Evolutionary conservation across 2,329 filamentous ascomycete species (phyloP), one percentile per base, ranked within the genome.

Genomic region (Talaromyces sp.): DNA sequence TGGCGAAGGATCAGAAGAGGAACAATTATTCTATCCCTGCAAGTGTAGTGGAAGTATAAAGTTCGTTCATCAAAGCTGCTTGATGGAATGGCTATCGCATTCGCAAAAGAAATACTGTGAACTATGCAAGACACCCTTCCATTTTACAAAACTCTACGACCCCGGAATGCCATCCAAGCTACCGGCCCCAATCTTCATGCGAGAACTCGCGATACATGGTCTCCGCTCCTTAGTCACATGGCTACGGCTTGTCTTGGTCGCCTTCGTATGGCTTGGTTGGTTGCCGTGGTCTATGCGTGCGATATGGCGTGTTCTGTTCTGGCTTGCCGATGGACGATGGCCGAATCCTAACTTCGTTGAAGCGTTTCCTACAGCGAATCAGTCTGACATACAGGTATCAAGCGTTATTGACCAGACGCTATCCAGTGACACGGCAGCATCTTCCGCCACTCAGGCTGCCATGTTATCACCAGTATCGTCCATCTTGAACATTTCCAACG

Each of bases 71-170:
- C 94, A 99, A 75, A 89, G 95, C 72, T 99, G 94, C 73, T 78
- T 99, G 75, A 96, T 99, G 88, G 92, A 97, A 75, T 99, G 94
- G 94, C 81, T 99, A 21, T 93, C 91, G 52, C 95, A 99, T 74
- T 97, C 94, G 1, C 92, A 99, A 73, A 99, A 99, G 83, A 97
- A 97, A 75, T 89, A 99, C 79, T 99, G 95, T 80, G 94, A 99
- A 78, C 86, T 99, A 36, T 99, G 94, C 85, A 99, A 99, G 78
- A 99, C 94, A 2, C 87, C 92, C 0, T 99, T 97, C 70, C 89
- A 91, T 61, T 99, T 99, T 78, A 99, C 94, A 55, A 99, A 99
- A 75, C 84, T 99, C 39, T 99, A 99, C 77, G 87, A 92, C 61
- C 91, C 91, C 3, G 84, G 92, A 69, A 99, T 99, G 94, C 95